Evolutionary conservation across 176 grass and related monocot genomes (phyloP).

Genomic region (Bothriochloa decipiens): DNA sequence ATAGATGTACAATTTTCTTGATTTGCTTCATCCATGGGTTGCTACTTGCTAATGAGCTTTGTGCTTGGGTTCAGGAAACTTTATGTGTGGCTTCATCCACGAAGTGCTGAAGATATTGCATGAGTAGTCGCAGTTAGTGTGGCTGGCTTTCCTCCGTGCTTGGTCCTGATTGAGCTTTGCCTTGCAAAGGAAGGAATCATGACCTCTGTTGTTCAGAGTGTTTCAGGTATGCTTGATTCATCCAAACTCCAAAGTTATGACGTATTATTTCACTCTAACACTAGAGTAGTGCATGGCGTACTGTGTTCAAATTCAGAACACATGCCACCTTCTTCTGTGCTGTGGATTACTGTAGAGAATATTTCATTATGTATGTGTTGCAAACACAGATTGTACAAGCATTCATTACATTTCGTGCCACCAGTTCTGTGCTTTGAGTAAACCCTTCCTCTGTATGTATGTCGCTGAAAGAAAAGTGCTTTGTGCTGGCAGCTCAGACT

Average conservation of each 20-base stretch:
- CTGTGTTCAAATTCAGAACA: background rate
- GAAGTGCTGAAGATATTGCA: background rate
- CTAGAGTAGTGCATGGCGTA: background rate
- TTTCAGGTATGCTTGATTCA: slow-evolving; percentile 46
- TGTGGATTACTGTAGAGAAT: background rate
- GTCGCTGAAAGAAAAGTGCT: background rate
- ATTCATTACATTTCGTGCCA: background rate
- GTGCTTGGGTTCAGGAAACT: background rate
- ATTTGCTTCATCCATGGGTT: background rate
- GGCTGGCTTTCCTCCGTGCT: background rate
- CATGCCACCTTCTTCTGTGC: background rate
- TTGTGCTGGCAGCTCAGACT: background rate
- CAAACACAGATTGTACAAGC: background rate
- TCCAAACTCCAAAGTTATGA: background rate
- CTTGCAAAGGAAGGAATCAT: slow-evolving; percentile 30
- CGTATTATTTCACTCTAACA: background rate
- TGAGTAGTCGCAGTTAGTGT: background rate
- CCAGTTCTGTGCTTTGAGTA: background rate
- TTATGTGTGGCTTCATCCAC: background rate
- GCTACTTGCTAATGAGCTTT: background rate
- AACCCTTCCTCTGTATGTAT: background rate
- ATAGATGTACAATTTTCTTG: background rate
- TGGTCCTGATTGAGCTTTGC: slow-evolving; percentile 7
- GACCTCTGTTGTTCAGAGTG: slow-evolving; percentile 44
- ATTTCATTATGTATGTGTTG: background rate